Percentiles rank a stretch among this genome's conserved stretches.
Conservation (phyloP, 2,329 filamentous ascomycete genomes). For the Colletotrichum lindemuthianum region DNA sequence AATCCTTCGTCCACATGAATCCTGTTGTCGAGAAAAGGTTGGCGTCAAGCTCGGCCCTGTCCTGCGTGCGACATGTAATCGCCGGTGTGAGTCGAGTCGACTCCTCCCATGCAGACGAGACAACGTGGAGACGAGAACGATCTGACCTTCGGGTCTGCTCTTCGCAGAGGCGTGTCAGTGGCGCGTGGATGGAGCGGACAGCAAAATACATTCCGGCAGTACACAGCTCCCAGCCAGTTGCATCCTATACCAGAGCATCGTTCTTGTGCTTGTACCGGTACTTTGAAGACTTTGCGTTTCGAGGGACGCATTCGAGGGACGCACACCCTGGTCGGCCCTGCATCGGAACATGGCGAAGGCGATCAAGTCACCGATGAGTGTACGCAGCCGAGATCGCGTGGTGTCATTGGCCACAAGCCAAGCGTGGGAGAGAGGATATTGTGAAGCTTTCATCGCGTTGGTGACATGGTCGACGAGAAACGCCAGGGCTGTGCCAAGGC, state of each 20-base stretch:
- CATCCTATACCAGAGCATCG: neutral
- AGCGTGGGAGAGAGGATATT: neutral
- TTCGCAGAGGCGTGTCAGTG: too few species aligned
- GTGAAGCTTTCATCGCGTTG: neutral
- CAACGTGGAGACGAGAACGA: too few species aligned
- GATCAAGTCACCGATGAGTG: constrained; percentile 11
- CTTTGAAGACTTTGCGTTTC: neutral
- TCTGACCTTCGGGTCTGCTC: too few species aligned
- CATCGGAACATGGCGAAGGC: constrained; percentile 28
- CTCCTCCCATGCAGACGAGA: too few species aligned
- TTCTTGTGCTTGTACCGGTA: constrained; percentile 13
- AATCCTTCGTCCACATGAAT: too few species aligned
- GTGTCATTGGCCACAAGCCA: constrained; percentile 1
- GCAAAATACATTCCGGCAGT: too few species aligned
- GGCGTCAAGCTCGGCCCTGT: too few species aligned
- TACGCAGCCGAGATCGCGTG: constrained; percentile 10
- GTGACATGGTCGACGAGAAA: neutral
- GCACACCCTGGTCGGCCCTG: constrained; percentile 18
- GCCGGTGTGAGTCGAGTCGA: too few species aligned
- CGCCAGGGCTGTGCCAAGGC: neutral
- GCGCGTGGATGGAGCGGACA: too few species aligned
- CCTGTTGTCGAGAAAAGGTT: too few species aligned
- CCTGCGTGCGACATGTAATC: too few species aligned
- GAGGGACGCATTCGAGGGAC: neutral
- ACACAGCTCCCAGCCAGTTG: too few species aligned